Evolutionary conservation across 495 filamentous ascomycete genomes (phyloP).

Genomic region (Hypoxylon subgilvum): DNA sequence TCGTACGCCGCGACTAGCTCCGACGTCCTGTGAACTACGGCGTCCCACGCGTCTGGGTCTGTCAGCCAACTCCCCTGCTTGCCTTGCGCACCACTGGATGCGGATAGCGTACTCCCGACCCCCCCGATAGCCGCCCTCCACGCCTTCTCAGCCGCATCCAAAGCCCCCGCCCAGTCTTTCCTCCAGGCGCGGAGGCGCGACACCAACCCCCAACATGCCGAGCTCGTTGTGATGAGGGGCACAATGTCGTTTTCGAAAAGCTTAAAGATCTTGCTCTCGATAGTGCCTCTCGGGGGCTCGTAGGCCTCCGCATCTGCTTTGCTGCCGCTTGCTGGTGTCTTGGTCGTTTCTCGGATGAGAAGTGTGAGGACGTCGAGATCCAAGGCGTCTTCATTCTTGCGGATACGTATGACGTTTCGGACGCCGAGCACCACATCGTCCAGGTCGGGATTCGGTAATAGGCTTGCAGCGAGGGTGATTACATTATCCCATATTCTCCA

Average conservation of each 20-base stretch:
- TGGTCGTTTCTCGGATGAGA: conserved; percentile 72
- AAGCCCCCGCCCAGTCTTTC: conserved; percentile 67
- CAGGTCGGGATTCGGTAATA: conserved; percentile 71
- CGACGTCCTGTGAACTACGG: conserved; percentile 67
- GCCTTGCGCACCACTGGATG: conserved; percentile 6
- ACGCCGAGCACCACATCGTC: conserved; percentile 75
- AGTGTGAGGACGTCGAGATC: conserved; percentile 74
- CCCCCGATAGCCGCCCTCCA: conserved; percentile 73
- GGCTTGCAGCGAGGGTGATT: conserved; percentile 78
- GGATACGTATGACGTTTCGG: conserved; percentile 74
- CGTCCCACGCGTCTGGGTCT: conserved; percentile 60
- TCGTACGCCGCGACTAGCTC: conserved; percentile 70
- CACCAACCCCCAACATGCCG: conserved; percentile 75
- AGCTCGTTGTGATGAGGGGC: conserved; percentile 81
- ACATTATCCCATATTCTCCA: conserved; percentile 96
- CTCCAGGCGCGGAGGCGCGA: conserved; percentile 74
- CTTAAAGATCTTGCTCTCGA: conserved; percentile 64
- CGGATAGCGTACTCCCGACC: conserved; percentile 32
- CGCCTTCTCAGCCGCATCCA: conserved; percentile 85
- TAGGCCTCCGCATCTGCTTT: conserved; percentile 46
- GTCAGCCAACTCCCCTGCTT: conserved; percentile 52
- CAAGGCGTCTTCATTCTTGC: conserved; percentile 74
- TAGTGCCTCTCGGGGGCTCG: conserved; percentile 52
- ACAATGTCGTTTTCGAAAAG: conserved; percentile 73
- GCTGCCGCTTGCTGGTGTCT: conserved; percentile 44